Conservation (phyloP, 2,329 filamentous ascomycete genomes). For the Bipolaris zeicola region DNA sequence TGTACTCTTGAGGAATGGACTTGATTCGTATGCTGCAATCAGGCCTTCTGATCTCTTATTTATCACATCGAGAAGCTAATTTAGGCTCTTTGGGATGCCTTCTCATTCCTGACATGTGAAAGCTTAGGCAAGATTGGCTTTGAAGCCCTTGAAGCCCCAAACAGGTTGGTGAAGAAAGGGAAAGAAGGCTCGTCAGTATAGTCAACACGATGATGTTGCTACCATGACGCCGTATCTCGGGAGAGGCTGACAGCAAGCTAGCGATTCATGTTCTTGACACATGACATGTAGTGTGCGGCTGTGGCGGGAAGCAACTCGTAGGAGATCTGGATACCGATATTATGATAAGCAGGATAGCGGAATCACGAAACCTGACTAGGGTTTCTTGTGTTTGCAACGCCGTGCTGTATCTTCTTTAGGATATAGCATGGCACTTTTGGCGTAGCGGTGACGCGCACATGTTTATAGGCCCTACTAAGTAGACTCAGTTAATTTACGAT, state of each 20-base stretch:
- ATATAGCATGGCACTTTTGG: neutral
- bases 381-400: no score
- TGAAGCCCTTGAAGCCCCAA: slow-evolving; percentile 5
- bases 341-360: no score
- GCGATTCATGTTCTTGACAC: no score
- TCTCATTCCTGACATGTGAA: neutral
- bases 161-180: slow-evolving; percentile 7
- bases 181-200: neutral
- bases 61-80: slow-evolving; percentile 8
- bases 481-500: neutral
- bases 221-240: no score
- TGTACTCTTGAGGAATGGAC: slow-evolving; percentile 5
- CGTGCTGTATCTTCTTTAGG: slow-evolving; percentile 3
- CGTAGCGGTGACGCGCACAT: neutral
- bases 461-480: neutral
- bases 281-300: no score
- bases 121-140: slow-evolving; percentile 1
- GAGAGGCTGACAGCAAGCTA: no score
- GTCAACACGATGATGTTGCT: no score
- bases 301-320: no score
- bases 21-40: slow-evolving; percentile 10
- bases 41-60: slow-evolving; percentile 12
- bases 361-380: no score
- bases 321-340: no score
- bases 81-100: slow-evolving; percentile 7